Conservation (phyloP, 2,329 filamentous ascomycete species). For the Paraphoma chrysanthemicola region DNA sequence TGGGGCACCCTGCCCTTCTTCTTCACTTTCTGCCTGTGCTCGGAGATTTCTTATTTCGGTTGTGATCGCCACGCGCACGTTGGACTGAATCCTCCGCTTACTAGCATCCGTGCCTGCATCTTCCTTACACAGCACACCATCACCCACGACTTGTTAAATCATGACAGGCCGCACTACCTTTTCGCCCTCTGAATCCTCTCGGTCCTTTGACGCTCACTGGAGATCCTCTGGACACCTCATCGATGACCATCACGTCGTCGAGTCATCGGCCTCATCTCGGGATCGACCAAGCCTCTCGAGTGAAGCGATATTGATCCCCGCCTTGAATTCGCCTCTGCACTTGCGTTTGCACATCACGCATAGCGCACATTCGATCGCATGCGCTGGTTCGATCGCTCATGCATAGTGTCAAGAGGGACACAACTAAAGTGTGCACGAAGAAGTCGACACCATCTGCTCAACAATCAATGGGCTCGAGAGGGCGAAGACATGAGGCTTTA, state of each 20-base stretch:
- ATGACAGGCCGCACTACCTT: conserved; percentile 31
- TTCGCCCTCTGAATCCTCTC: conserved; percentile 10
- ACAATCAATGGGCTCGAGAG: conserved; percentile 5
- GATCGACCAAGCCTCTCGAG: conserved; percentile 5
- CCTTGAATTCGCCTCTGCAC: neutral
- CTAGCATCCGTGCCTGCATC: conserved; percentile 23
- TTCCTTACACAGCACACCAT: conserved; percentile 8
- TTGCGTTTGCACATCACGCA: neutral
- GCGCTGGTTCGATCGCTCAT: neutral
- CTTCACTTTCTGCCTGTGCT: neutral
- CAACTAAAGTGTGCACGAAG: neutral
- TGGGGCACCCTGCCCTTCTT: conserved; percentile 6
- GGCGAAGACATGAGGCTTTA: conserved; percentile 8
- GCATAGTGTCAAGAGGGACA: neutral
- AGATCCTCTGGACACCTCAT: neutral
- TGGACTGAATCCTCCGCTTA: conserved; percentile 6
- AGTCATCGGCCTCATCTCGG: conserved; percentile 1
- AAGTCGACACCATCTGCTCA: conserved; percentile 2
- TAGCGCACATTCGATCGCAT: neutral
- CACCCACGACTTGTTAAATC: conserved; percentile 15
- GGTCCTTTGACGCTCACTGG: neutral
- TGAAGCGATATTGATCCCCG: conserved; percentile 1
- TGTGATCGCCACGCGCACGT: conserved; percentile 10
- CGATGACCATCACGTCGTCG: conserved; percentile 3
- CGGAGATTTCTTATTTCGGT: conserved; percentile 5